These are phyloP conservation scores for Eutrema salsugineum DNA, from an alignment of 441 rosid genomes.

Conservation along the genomic window DNA sequence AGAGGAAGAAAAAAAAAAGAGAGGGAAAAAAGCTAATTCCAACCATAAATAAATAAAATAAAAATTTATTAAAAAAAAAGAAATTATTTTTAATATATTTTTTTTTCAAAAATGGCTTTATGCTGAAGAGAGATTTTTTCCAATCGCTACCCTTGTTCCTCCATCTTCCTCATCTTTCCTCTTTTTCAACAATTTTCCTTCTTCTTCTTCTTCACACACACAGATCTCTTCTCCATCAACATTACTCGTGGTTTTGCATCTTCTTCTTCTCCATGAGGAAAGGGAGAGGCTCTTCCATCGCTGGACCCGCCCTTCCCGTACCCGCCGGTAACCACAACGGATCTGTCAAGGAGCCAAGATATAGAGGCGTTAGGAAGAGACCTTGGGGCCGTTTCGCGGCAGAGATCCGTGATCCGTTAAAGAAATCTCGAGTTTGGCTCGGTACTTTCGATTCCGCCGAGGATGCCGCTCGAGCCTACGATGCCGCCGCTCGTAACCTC, in stretches of 20 bases:
- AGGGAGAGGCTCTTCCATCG: conserved; percentile 46
- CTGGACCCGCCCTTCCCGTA: conserved; percentile 29
- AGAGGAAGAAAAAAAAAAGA: background rate
- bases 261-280: conserved; percentile 41
- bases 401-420: conserved; percentile 88
- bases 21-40: conserved; percentile 9
- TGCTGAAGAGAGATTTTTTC: conserved; percentile 14
- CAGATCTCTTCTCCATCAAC: conserved; percentile 28
- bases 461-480: conserved; percentile 86
- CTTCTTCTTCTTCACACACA: conserved; percentile 12
- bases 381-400: conserved; percentile 88
- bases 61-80: background rate
- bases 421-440: conserved; percentile 81
- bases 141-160: conserved; percentile 25
- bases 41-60: conserved; percentile 17
- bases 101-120: background rate
- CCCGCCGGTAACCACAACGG: conserved; percentile 31
- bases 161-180: conserved; percentile 23
- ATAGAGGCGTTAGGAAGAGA: conserved; percentile 80
- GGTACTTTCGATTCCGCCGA: conserved; percentile 85
- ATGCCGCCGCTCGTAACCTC: conserved; percentile 64
- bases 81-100: background rate
- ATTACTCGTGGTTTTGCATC: background rate
- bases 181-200: conserved; percentile 15
- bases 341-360: conserved; percentile 51